Base-by-base conservation (phyloP, 148 eudicot species). In the Chenopodium quinoa region DNA sequence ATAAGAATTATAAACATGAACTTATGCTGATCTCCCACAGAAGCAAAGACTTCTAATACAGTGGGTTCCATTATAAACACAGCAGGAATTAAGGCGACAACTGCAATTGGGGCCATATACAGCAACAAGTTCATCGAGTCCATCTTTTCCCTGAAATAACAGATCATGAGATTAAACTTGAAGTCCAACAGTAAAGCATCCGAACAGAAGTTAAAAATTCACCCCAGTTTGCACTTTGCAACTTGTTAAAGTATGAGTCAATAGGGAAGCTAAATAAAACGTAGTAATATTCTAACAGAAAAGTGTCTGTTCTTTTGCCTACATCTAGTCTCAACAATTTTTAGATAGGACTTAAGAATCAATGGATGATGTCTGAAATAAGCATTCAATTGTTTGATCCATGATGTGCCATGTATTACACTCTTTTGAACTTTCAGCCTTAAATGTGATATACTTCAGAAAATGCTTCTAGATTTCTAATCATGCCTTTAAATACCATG, bases 71-170 rank as follows among this genome's bases (percentile, higher is more conserved):
- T 90, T 69, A 90, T n/a, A 60, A 93, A 84, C 66, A 91, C 87
- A 68, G 98, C 93, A 32, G 99, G 99, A 83, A 96, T 69, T 82
- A 96, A 86, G 83, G 91, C 90, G 60, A 92, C 46, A 63, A 96
- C 92, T 40, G 99, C 99, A 85, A 94, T 89, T 56, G 98, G 98
- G 12, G 98, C 86, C 98, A 95, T 95, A 60, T 94, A 95, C 63
- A 95, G 87, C 91, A 95, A 50, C 90, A 93, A 84, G 83, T 95
- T 95, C 98, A 95, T 95, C 71, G 98, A 95, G 89, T 95, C 93
- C 86, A 95, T 82, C 86, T 95, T 95, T 83, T 95, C 98, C 91
- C 98, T 95, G 92, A 73, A 86, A 82, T 60, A 7, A 74, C 7
- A 73, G 29, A 66, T 58, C 54, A 73, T 32, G 84, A 76, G 48